Base-by-base conservation (phyloP, 139 green algal species). In the Haematococcus sp. region DNA sequence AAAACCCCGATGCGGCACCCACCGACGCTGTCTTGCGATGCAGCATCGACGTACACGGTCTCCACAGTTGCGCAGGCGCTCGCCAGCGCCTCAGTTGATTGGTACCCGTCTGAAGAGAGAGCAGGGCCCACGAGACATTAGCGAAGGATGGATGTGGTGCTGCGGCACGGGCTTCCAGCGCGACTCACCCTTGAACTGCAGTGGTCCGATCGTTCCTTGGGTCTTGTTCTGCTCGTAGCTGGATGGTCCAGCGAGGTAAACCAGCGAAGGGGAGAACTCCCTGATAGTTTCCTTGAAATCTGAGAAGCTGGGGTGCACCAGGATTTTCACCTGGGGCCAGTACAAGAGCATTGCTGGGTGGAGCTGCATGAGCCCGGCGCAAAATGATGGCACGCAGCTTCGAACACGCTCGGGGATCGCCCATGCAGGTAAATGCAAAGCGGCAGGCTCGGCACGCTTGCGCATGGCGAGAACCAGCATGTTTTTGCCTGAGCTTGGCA, bases 241-340 rank as follows among this genome's bases (percentile, higher is more conserved):
- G 15, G 74, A 49, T 30, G 76, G 63, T 22, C 80, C 82, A 44
- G 44, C 72, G 15, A 87, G 72, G 70, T 93, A 94, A 22, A 94
- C 34, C 32, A 91, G 60, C 40, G 84, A 86, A 4, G 89, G 89
- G 17, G 71, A 71, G 54, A 75, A 81, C 2, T 52, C 63, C 31
- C 77, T 40, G 9, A 90, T 35, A n/a, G 74, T 49, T 1, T 63
- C 52, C 23, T 68, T 35, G 31, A 90, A 78, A 59, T 90, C 75
- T 25, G 77, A 46, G 28, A 88, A 61, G 3, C 52, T 84, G 5
- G 83, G 83, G 31, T 81, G 60, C 4, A 54, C 30, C 54, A 91
- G 55, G 3, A 89, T 19, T 22, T 77, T 78, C 20, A 93, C 82
- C 88, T 93, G 65, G 1, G 33, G 52, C 13, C 20, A 17, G n/a